Conservation (phyloP, 208 protist species). For the Porcisia hertigi region DNA sequence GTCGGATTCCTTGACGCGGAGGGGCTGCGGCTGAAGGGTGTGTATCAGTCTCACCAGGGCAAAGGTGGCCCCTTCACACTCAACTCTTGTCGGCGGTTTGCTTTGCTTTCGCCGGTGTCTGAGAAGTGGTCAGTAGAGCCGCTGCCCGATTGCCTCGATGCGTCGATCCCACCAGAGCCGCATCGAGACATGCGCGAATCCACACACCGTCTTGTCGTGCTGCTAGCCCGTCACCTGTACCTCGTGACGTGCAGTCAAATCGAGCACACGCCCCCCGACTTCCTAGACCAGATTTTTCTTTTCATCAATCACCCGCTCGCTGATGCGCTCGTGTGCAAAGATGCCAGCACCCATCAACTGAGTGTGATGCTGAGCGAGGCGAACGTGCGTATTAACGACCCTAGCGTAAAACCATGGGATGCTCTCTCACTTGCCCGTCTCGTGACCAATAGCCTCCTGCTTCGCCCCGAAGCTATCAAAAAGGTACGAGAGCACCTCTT, state of each 20-base stretch:
- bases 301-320: conserved; percentile 79
- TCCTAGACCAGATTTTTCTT: conserved; percentile 64
- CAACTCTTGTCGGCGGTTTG: conserved; percentile 54
- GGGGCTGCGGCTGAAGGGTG: conserved; percentile 70
- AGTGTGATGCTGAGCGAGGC: conserved; percentile 67
- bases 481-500: conserved; percentile 59
- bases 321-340: conserved; percentile 52
- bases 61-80: conserved; percentile 57
- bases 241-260: conserved; percentile 69
- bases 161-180: conserved; percentile 42
- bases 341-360: conserved; percentile 48
- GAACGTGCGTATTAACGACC: conserved; percentile 59
- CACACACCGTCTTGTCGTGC: conserved; percentile 85
- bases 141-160: conserved; percentile 73
- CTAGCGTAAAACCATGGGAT: conserved; percentile 76
- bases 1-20: conserved; percentile 66
- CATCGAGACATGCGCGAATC: conserved; percentile 50
- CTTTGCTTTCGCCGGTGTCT: conserved; percentile 43
- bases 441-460: conserved; percentile 63
- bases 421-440: conserved; percentile 64
- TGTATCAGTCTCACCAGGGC: conserved; percentile 56
- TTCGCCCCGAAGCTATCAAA: conserved; percentile 44
- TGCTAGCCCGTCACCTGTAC: conserved; percentile 85
- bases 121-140: conserved; percentile 72
- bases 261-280: conserved; percentile 41